Base-by-base conservation (phyloP, 345 rosid genomes). In the Linum tenue region DNA sequence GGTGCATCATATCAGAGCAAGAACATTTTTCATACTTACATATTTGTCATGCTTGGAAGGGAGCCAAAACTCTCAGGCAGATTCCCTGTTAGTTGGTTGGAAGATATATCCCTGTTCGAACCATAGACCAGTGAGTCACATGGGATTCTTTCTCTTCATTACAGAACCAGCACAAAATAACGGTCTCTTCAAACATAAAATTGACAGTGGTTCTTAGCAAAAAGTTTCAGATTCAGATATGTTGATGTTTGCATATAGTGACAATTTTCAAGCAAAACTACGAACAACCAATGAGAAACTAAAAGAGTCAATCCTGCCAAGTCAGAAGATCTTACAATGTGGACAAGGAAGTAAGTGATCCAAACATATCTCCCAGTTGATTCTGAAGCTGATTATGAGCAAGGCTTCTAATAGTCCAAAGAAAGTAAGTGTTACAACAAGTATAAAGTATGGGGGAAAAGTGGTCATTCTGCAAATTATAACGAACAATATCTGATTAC, bases 361-460 rank as follows among this genome's bases (percentile, higher is more conserved):
- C 79, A 73, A 91, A 95, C 74, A 85, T 72, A 70, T 81, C 92
- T 66, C 10, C 63, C 71, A 86, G 67, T 16, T 75, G 82, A 56
- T 77, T 77, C 66, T 87, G 85, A 35, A 95, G 77, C 77, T 87
- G 95, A 72, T 95, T 95, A 78, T 95, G 90, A 68, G 66, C 89
- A 37, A 91, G 77, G 64, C 88, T 91, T 73, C 99, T 95, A 78
- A 74, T 60, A 22, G 62, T 68, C 69, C 67, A 68, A 75, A 68
- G 55, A 41, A 35, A 67, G 37, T 57, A 66, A 63, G 14, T 8
- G 67, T 44, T 67, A 53, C 6, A 22, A 22, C 31, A 22, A 68
- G 64, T 4, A 35, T 37, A 62, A 58, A 9, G 7, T 7, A 64
- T 65, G 60, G 42, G 1, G 37, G 37, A 35, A 42, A 58, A 37